Evolutionary conservation across 208 protist genomes (phyloP), one percentile per base, ranked within the genome.

Genomic region (Leishmania braziliensis): DNA sequence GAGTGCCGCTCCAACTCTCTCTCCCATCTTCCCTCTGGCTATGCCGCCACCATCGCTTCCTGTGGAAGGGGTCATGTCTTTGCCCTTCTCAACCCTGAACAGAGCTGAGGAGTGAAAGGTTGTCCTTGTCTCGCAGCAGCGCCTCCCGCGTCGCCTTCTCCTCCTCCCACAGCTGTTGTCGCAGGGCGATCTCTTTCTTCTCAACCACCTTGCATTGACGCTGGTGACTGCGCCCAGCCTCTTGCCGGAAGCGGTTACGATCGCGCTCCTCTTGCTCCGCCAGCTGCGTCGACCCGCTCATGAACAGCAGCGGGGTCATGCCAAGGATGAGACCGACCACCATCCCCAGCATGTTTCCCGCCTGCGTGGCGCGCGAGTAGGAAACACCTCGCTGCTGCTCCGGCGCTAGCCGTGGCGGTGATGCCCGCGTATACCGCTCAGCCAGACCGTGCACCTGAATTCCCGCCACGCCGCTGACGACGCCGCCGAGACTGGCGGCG

Each of bases 381-480:
- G 79, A 73, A 23, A 70, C 53, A 54, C 84, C 90, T 33, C 76
- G 80, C 14, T 84, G 72, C 82, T 98, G 94, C 66, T 87, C 83
- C 1, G 90, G 26, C 14, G 89, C 92, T 23, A 98, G 90, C 48
- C 58, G 50, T n/a, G 93, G 92, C 16, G 91, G 83, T 58, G 83
- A 78, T 16, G 81, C 81, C 43, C 91, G 90, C 51, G 88, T 91
- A 74, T 88, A 84, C 66, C 93, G 93, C 85, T 96, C 94, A 3
- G 93, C 93, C 6, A 98, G 77, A 8, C 95, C 92, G 83, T 98
- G 94, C 58, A 98, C 88, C 77, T 96, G 93, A 77, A 98, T 97
- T 5, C 95, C 95, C 8, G 91, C 89, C 0, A 95, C 90, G 26
- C 93, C 95, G 80, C 91, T 95, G 62, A 95, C 88, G 29, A 96